These are phyloP conservation scores for Fusarium denticulatum DNA, from an alignment of 2,329 filamentous ascomycete species.

Conservation along the genomic window DNA sequence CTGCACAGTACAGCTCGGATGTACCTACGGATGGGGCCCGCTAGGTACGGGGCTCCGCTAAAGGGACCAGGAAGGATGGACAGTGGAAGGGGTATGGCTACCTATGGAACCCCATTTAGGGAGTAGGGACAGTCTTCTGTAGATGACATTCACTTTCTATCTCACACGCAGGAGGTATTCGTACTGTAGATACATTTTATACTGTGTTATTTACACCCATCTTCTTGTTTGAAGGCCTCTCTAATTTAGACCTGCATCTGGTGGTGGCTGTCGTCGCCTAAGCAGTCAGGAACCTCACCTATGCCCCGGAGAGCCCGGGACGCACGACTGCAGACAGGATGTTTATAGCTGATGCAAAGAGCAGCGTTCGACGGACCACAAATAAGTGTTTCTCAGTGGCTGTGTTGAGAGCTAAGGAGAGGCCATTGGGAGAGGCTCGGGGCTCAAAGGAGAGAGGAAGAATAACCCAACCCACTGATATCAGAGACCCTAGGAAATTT, in stretches of 20 bases:
- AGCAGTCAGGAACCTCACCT: conserved; percentile 5
- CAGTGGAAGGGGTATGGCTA: conserved; percentile 21
- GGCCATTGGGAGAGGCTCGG: not conserved
- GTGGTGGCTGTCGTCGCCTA: conserved; percentile 23
- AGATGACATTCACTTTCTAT: not conserved
- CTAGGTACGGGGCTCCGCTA: conserved; percentile 31
- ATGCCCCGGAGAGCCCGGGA: conserved; percentile 20
- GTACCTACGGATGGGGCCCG: conserved; percentile 24
- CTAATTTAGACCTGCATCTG: conserved; percentile 17
- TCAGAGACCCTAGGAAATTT: not conserved
- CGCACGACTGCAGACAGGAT: conserved; percentile 1
- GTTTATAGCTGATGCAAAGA: not conserved
- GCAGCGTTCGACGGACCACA: not conserved
- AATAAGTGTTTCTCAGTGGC: conserved; percentile 8
- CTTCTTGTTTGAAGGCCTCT: not conserved
- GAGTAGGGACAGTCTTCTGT: not conserved
- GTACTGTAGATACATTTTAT: not conserved
- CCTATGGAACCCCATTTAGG: conserved; percentile 10
- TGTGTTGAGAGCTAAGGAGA: conserved; percentile 12
- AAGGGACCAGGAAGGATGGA: conserved; percentile 16
- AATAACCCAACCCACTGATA: conserved; percentile 4
- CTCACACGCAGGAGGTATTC: not conserved
- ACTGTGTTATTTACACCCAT: conserved; percentile 14
- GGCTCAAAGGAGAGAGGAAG: not conserved
- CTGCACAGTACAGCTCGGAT: conserved; percentile 3